Base-by-base conservation (phyloP, 768 basidiomycete species). In the Mycena floridula region DNA sequence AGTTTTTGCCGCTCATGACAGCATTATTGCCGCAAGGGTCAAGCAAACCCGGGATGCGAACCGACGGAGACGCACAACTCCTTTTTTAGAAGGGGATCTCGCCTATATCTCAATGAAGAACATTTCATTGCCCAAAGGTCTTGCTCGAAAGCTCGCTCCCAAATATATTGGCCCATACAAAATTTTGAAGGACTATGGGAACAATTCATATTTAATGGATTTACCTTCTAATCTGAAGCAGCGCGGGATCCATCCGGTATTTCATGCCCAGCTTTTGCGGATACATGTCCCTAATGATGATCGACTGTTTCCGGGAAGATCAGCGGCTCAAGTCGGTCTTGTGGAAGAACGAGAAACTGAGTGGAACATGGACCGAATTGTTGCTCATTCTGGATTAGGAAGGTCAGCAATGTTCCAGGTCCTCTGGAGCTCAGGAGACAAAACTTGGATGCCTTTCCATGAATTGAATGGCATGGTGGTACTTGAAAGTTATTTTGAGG, bases 121-220 rank as follows among this genome's bases (percentile, higher is more conserved):
- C 45, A 46, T 16, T 0, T 55, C 48, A 5, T 15, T 68, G 6
- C 64, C 62, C 0, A 65, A 63, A 40, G 44, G 48, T 7, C 50
- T 48, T 0, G 57, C 59, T 0, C 57, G 59, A 0, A 66, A 67
- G 36, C 63, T 64, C 39, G 58, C 66, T 46, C 58, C 57, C 0
- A 42, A 49, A 0, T 61, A 27, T 13, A 49, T 64, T 38, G 42
- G 56, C 0, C 54, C 47, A 0, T 55, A 54, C 20, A 20, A 2
- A 0, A 30, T 68, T 8, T 20, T 45, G 0, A 39, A 37, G 35
- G 22, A 36, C 21, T 44, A 35, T n/a, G 13, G 22, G 8, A 21
- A 44, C 18, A 3, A 46, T 26, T 2, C 15, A 11, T 8, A 25
- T 32, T 0, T 54, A 45, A 4, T 37, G 36, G 0, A 52, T 52